Base-by-base conservation (phyloP, 352 stramenopile species). In the Phytophthora meadii region DNA sequence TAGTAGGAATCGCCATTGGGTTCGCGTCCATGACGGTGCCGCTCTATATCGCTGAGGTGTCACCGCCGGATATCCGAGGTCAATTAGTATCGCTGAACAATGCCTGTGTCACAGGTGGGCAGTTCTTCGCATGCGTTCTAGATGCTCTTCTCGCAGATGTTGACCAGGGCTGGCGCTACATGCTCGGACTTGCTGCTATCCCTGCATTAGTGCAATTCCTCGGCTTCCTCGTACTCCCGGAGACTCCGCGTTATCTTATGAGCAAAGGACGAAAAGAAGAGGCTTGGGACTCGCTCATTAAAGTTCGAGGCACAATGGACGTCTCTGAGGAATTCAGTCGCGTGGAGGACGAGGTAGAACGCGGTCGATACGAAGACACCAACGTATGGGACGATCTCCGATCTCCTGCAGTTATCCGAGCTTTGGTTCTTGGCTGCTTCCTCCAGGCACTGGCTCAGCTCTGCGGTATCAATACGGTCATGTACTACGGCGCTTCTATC, bases 401-500 rank as follows among this genome's bases (percentile, higher is more conserved):
- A 1, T 70, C 70, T 1, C 66, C 72, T 2, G 67, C 71, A 2
- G 74, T 93, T 0, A 61, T 67, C 7, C 82, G 36, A 11, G 66
- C 59, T 7, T 28, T 71, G 7, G 22, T 76, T 3, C 49, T 93
- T 11, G 85, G 85, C 32, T 93, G 85, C 42, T 70, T 76, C 11
- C 22, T 70, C 4, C 63, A 72, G 45, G 48, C 19, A 5, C 53
- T 92, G 8, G 77, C 89, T 54, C 84, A 92, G 46, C 65, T 93
- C 40, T 90, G 79, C 36, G 84, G 85, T 27, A 93, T 94, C 66
- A 94, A 93, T 57, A 93, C 82, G 1, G 84, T 92, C 60, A 93
- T 95, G 84, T 95, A 92, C 61, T 93, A 92, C 55, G 81, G 82
- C 40, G 82, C 82, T 17, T 87, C 76, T 8, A 89, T 95, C 54